These are phyloP conservation scores for Trametes coccinea DNA, from an alignment of 768 basidiomycete genomes.

Conservation along the genomic window DNA sequence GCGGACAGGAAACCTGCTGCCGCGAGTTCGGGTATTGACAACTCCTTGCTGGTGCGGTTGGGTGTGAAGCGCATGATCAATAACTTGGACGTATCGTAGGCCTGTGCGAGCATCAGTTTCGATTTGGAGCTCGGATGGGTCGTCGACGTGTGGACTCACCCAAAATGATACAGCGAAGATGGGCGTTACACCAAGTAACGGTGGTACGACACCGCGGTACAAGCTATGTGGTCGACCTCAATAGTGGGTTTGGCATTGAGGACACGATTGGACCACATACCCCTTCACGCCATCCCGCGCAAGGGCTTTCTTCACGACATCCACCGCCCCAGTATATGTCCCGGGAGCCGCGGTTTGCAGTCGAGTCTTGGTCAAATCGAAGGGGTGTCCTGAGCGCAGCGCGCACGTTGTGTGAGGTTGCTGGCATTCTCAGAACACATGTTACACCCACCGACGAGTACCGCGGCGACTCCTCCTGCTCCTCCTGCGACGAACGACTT, in stretches of 20 bases:
- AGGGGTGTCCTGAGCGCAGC: constrained; percentile 77
- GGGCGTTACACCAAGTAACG: constrained; percentile 91
- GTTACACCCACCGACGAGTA: constrained; percentile 76
- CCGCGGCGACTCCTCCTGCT: constrained; percentile 84
- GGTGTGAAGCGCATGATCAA: constrained; percentile 80
- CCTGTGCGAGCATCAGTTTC: constrained; percentile 46
- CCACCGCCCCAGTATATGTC: constrained; percentile 86
- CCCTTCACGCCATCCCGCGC: constrained; percentile 90
- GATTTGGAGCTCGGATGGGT: constrained; percentile 41
- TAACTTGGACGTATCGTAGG: constrained; percentile 90
- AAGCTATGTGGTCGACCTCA: constrained; percentile 46
- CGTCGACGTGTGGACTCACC: constrained; percentile 83
- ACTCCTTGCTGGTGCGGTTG: constrained; percentile 58
- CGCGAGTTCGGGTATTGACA: constrained; percentile 82
- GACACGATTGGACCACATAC: constrained; percentile 42
- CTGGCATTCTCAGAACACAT: not conserved
- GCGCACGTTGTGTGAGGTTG: not conserved
- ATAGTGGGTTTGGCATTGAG: too few species aligned
- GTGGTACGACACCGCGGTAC: constrained; percentile 93
- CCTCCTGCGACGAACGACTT: constrained; percentile 96
- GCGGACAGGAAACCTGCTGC: constrained; percentile 94
- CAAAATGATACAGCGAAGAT: constrained; percentile 99
- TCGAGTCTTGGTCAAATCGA: constrained; percentile 95
- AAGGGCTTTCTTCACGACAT: constrained; percentile 89
- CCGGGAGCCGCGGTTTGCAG: constrained; percentile 91